phyloP scores from a whole-genome alignment of 1,139 yeast genomes.

The Kodamaea sp. region DNA sequence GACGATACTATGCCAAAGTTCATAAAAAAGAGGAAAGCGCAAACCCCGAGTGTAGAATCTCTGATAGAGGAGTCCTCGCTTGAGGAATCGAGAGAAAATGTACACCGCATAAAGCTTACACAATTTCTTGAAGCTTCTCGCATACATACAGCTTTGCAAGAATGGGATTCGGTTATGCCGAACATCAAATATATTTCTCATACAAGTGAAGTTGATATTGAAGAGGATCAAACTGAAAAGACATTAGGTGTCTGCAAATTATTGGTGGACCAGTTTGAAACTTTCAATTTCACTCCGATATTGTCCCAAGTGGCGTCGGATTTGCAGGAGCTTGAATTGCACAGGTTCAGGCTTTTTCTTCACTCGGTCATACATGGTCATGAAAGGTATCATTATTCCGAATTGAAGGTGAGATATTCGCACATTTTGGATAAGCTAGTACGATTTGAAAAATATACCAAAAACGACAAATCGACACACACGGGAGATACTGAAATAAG shows the following conservation, averaged over 20 bases:
- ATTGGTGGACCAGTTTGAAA: conserved; percentile 1
- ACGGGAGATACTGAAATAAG: no score
- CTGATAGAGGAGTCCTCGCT: not conserved
- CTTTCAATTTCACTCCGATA: not conserved
- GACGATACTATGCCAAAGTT: not conserved
- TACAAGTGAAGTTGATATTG: no score
- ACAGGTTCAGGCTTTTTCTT: conserved; percentile 10
- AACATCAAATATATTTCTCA: no score
- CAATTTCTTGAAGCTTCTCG: not conserved
- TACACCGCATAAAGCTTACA: not conserved
- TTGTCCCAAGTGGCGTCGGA: not conserved
- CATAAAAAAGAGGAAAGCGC: not conserved
- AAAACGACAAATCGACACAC: no score
- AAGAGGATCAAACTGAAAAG: not conserved
- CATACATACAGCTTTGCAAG: not conserved
- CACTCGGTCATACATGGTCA: conserved; percentile 5
- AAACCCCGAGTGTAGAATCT: not conserved
- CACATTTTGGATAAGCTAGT: no score
- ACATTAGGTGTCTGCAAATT: conserved; percentile 1
- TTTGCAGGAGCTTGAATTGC: not conserved
- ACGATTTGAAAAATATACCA: no score
- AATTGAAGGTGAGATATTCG: no score
- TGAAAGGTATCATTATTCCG: no score
- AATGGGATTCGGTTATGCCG: not conserved
- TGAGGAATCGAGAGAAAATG: not conserved